These are phyloP conservation scores for Fusarium transvaalense DNA, from an alignment of 2,329 filamentous ascomycete genomes.

Conservation along the genomic window DNA sequence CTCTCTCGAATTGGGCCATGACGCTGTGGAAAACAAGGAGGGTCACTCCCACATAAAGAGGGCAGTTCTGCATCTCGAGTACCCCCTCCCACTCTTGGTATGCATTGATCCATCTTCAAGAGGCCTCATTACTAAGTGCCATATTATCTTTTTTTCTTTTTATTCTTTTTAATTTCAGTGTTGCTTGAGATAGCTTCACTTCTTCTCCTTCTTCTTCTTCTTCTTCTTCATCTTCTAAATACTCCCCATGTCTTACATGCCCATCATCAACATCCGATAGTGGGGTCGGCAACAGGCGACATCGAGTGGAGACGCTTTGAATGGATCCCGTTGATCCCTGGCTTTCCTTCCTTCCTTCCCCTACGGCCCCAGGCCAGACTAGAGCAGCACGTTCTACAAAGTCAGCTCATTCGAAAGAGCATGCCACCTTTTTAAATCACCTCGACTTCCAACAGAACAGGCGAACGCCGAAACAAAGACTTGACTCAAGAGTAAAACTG, in stretches of 20 bases:
- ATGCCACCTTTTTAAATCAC: constrained; percentile 45
- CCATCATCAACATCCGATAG: constrained; percentile 48
- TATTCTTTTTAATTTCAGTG: not conserved
- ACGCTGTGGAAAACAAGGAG: constrained; percentile 33
- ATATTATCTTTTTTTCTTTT: not conserved
- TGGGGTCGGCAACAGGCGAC: constrained; percentile 50
- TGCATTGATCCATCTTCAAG: not conserved
- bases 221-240: constrained; percentile 7
- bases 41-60: constrained; percentile 45
- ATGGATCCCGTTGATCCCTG: constrained; percentile 44
- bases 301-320: constrained; percentile 41
- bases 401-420: constrained; percentile 45
- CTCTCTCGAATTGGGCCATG: constrained; percentile 23
- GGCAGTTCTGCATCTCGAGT: constrained; percentile 33
- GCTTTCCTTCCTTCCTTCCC: not conserved
- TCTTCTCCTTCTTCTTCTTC: constrained; percentile 9
- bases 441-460: constrained; percentile 22
- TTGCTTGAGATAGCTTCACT: constrained; percentile 29
- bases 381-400: constrained; percentile 9
- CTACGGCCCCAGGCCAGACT: not conserved
- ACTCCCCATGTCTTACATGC: constrained; percentile 38
- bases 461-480: not conserved
- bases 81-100: constrained; percentile 20
- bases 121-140: constrained; percentile 2
- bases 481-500: constrained; percentile 24